Evolutionary conservation across 1,284 basidiomycete species (phyloP), one percentile per base, ranked within the genome.

Genomic region (Cutaneotrichosporon arboriforme): DNA sequence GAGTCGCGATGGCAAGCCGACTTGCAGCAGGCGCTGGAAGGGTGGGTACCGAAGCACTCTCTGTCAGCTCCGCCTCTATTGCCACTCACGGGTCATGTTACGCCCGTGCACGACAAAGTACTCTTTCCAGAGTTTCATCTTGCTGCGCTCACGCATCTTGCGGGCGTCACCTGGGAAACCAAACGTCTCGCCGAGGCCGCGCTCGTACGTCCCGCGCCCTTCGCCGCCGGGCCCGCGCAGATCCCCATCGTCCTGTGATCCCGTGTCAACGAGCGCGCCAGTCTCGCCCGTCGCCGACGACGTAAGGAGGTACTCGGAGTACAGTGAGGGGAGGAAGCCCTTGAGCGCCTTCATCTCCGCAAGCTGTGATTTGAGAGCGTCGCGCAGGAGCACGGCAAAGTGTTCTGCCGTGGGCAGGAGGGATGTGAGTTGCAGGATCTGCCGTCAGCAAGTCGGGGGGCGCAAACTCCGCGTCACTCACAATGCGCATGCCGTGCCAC

Each of bases 401-500:
- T 87, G 81, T 66, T 98, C 94, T 41, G 94, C 96, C 0, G 90
- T 92, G 8, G 92, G 90, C 33, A 93, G 82, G n/a, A 98, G 81
- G 1, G 92, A 91, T 8, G 96, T 97, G 52, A 98, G 78, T 77
- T 98, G 94, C 1, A 98, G 83, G 61, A 97, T 87, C 92, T 96
- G 55, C 8, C 2, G 40, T 60, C 49, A 64, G 64, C 26, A 10
- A 10, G 26, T 5, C 26, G 26, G 7, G 26, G 26, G 26, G 26
- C 26, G 26, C 26, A 10, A 31, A 5, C 26, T 5, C 26, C 26
- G 26, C 8, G 13, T 17, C 22, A 81, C 88, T 62, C 59, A 93
- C 90, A 65, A 97, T 88, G 78, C 96, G 89, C 81, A 90, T 85
- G 42, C 89, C 87, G 72, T 97, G 91, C 91, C 93, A 98, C 51